Evolutionary conservation across 1,284 basidiomycete genomes (phyloP), one percentile per base, ranked within the genome.

Genomic region (Leccinum ponderosum): DNA sequence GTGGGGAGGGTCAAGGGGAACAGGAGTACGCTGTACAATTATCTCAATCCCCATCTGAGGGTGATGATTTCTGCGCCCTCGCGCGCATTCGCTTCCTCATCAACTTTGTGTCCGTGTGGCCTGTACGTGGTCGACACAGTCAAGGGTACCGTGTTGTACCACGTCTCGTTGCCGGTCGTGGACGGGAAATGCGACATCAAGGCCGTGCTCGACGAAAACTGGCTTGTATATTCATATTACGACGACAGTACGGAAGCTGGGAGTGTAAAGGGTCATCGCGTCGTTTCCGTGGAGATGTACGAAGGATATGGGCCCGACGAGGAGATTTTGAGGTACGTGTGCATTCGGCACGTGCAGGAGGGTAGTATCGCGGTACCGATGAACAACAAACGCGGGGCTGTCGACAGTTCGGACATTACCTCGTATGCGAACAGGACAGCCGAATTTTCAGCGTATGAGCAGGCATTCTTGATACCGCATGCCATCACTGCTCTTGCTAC

Each of bases 11-110:
- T 97, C 3, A 79, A 94, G 2, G 94, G 93, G 6, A 90, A 97
- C 75, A 87, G 96, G 61, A 87, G 86, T 29, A 95, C 95, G 44
- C 75, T 98, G 58, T 97, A 97, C 83, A 98, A 98, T 79, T 97
- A 97, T 73, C 83, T 98, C 64, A 97, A 97, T 73, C 90, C 92
- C 6, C 87, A 94, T 66, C 70, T 94, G 15, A 80, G 90, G 47
- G 85, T 89, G 3, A 79, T 94, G 29, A 78, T 89, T 6, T 91
- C 90, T 14, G 75, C 81, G 5, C 64, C 70, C 3, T 58, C 58
- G 1, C 62, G 22, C 27, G 6, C 48, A 20, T 44, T 11, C 17
- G 17, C 11, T 12, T 27, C 48, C 2, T 60, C 66, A 3, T 50
- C 59, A 4, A 4, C 61, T 53, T 63, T 62, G 1, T 25, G 58